These are phyloP conservation scores for Saturnispora sekii DNA, from an alignment of 805 yeast genomes.

Conservation along the genomic window DNA sequence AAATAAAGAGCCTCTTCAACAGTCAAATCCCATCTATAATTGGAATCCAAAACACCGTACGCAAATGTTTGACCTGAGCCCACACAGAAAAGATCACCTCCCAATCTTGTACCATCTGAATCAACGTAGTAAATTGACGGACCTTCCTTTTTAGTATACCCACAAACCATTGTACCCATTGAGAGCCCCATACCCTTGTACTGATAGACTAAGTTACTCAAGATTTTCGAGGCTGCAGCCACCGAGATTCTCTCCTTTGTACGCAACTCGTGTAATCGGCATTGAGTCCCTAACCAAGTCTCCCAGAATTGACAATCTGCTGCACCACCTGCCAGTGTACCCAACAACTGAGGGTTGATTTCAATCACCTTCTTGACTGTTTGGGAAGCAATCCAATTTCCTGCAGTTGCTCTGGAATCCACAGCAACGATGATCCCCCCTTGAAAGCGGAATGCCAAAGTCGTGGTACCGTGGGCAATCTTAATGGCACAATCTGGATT, in stretches of 20 bases:
- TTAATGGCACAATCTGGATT: slow-evolving; percentile 94
- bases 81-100: slow-evolving; percentile 92
- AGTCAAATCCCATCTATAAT: slow-evolving; percentile 81
- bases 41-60: slow-evolving; percentile 93
- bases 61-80: slow-evolving; percentile 99
- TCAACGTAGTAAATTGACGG: slow-evolving; percentile 95
- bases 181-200: slow-evolving; percentile 98
- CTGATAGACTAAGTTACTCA: slow-evolving; percentile 80
- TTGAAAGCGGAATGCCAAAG: slow-evolving; percentile 90
- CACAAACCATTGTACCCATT: slow-evolving; percentile 99
- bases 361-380: slow-evolving; percentile 96
- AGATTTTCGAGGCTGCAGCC: slow-evolving; percentile 92
- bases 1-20: slow-evolving; percentile 90
- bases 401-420: slow-evolving; percentile 96
- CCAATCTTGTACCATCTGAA: slow-evolving; percentile 91
- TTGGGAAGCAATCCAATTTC: slow-evolving; percentile 96
- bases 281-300: slow-evolving; percentile 96
- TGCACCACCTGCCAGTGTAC: slow-evolving; percentile 99
- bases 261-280: slow-evolving; percentile 88
- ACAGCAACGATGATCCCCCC: slow-evolving; percentile 96
- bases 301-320: slow-evolving; percentile 99
- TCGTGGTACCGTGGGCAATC: slow-evolving; percentile 98
- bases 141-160: slow-evolving; percentile 89
- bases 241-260: slow-evolving; percentile 93
- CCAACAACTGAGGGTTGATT: slow-evolving; percentile 88